Base-by-base conservation (phyloP, 345 rosid genomes). In the Aethionema arabicum region DNA sequence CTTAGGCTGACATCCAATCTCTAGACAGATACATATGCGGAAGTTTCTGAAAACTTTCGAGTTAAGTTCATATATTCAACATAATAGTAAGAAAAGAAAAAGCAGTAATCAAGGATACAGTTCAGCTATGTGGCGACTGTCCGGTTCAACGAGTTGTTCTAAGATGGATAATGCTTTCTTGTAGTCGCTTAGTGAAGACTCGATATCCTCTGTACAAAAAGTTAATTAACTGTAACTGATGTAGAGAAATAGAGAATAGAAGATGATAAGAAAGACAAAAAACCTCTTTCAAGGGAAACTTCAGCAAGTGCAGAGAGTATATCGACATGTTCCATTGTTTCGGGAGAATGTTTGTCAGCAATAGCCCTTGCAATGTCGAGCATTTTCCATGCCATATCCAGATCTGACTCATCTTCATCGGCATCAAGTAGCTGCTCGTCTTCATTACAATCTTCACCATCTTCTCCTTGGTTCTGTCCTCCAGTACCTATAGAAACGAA, bases 371-470 rank as follows among this genome's bases (percentile, higher is more conserved):
- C 95, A 67, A 90, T 77, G 74, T 85, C 99, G 11, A 93, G 81
- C 90, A 90, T 83, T 77, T 93, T 90, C 97, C 96, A 90, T 5
- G 99, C 88, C 82, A 82, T 84, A 75, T 90, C 97, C 75, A 87
- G 78, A 69, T 90, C 97, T 68, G 89, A 79, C 42, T 90, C 97
- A 56, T 93, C 99, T 70, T 93, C 99, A 61, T 87, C 96, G 48
- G 79, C 92, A 58, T 86, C 85, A 47, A 68, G 52, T 29, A 79
- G 86, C 50, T 63, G 83, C 15, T 85, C 96, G n/a, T 76, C 70
- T 38, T 52, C 79, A 36, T 75, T 83, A 51, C 59, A 69, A 38
- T 74, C 83, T 60, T 80, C 95, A 56, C 68, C 82, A 53, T 70
- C 84, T 48, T 77, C 89, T 68, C 73, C 85, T 64, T 65, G 72